phyloP scores from a whole-genome alignment of 371 early-diverging fungal species.

The Apophysomyces ossiformis region DNA sequence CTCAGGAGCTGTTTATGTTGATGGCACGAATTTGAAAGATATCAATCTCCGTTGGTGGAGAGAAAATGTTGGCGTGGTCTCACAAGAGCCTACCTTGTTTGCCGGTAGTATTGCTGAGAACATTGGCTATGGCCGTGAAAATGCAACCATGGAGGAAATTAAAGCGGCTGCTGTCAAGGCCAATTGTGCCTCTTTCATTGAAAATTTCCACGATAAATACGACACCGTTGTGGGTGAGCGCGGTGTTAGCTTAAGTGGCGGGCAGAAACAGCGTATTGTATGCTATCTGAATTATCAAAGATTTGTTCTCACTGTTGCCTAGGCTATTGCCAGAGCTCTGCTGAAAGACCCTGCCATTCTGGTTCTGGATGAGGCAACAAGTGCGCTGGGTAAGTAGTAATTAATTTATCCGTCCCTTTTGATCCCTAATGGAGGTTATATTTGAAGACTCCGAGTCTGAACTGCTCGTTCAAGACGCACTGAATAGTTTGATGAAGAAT shows the following conservation, averaged over 20 bases:
- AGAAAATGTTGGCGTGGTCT: constrained; percentile 69
- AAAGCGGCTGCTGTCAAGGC: constrained; percentile 64
- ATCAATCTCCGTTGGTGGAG: constrained; percentile 60
- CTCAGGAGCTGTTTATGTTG: constrained; percentile 57
- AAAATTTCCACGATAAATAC: constrained; percentile 63
- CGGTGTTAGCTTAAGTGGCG: constrained; percentile 78
- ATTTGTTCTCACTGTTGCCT: constrained; percentile 35
- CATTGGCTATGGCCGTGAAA: constrained; percentile 67
- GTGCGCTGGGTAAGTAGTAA: constrained; percentile 56
- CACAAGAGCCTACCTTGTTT: constrained; percentile 87
- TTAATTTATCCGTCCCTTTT: background rate
- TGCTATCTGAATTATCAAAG: background rate
- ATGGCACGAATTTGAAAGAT: constrained; percentile 60
- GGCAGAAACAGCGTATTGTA: constrained; percentile 74
- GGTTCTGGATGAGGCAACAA: constrained; percentile 90
- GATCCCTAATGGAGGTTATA: background rate
- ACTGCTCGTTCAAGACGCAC: constrained; percentile 63
- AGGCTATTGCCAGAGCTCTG: constrained; percentile 76
- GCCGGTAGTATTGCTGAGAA: constrained; percentile 83
- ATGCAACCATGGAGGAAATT: constrained; percentile 63
- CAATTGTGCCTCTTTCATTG: constrained; percentile 70
- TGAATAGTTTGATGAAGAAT: constrained; percentile 60
- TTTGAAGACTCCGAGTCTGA: constrained; percentile 70
- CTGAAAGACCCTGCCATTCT: constrained; percentile 74
- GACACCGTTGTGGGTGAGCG: constrained; percentile 75